Percentiles rank a stretch among this genome's conserved stretches.
These are phyloP conservation scores for Mycena sp. DNA, from an alignment of 1,284 basidiomycete genomes.

Conservation along the genomic window DNA sequence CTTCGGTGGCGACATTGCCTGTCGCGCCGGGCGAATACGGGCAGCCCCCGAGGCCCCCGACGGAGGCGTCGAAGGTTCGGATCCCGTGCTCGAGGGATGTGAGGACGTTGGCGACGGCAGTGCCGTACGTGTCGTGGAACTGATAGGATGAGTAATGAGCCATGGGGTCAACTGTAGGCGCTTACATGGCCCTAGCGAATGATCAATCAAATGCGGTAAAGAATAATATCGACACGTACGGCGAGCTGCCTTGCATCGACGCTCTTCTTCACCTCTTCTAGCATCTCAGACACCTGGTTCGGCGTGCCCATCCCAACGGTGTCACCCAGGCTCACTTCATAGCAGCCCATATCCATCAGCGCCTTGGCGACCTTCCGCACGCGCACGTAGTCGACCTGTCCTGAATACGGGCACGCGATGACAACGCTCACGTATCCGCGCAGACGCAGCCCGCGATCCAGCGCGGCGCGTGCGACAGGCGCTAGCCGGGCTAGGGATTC, in stretches of 20 bases:
- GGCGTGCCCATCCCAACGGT: conserved; percentile 92
- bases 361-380: conserved; percentile 80
- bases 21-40: conserved; percentile 96
- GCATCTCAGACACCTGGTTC: conserved; percentile 68
- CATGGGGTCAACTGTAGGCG: neutral
- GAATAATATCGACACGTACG: conserved; percentile 53
- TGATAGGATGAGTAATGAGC: conserved; percentile 40
- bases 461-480: conserved; percentile 71
- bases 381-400: conserved; percentile 71
- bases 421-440: conserved; percentile 91
- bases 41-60: conserved; percentile 93
- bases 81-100: conserved; percentile 72
- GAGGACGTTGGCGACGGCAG: conserved; percentile 79
- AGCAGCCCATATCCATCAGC: conserved; percentile 91
- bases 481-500: conserved; percentile 78
- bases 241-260: conserved; percentile 75
- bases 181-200: conserved; percentile 63
- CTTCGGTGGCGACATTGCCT: conserved; percentile 93
- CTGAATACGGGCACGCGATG: conserved; percentile 89
- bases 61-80: conserved; percentile 76
- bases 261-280: conserved; percentile 74
- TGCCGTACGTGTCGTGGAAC: conserved; percentile 95
- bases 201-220: conserved; percentile 14
- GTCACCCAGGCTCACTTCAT: conserved; percentile 93
- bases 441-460: conserved; percentile 73